Base-by-base conservation (phyloP, 108 stramenopile genomes). In the Pseudonitzschia pungens region DNA sequence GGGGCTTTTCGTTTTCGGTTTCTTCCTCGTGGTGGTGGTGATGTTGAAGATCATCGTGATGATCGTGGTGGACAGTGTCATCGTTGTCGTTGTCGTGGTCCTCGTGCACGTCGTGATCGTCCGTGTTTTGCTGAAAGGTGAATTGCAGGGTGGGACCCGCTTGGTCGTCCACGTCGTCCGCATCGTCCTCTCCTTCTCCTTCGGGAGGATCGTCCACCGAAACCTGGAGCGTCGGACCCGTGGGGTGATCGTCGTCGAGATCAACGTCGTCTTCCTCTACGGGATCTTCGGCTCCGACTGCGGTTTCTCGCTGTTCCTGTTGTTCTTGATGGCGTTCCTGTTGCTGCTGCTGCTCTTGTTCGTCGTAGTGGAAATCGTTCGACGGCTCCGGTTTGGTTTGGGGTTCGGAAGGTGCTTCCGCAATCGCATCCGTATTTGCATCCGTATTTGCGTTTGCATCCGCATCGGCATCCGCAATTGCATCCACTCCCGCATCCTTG, bases 111-210 rank as follows among this genome's bases (percentile, higher is more conserved):
- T 55, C 51, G 44, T 24, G 42, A 24, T 44, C 66, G 15, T 67
- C 66, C 16, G 43, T 21, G 43, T 67, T 67, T 44, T 44, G 33
- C 27, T 67, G 66, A 67, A 67, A 48, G 27, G 43, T 40, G n/a
- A 67, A 28, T 45, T 67, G 66, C 4, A 67, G 45, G 5, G 66
- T 67, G 16, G 66, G 66, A 48, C 66, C 66, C 10, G 66, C 66
- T 50, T 50, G 45, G 0, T 67, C 66, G 43, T 67, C 44, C 0
- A 24, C 28, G 18, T 48, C 66, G 22, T 48, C 66, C 1, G 21
- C 44, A 28, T 67, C 66, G 0, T 11, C 66, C 11, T 44, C 28
- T 4, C 26, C 26, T 7, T 51, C 66, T 20, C n/a, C 45, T 22
- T 48, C 66, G 20, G 36, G 33, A 27, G 57, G 24, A 27, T 58